Percentiles rank a stretch among this genome's conserved stretches.
phyloP scores from a whole-genome alignment of 2,329 filamentous ascomycete genomes.

The Fusarium burgessii region DNA sequence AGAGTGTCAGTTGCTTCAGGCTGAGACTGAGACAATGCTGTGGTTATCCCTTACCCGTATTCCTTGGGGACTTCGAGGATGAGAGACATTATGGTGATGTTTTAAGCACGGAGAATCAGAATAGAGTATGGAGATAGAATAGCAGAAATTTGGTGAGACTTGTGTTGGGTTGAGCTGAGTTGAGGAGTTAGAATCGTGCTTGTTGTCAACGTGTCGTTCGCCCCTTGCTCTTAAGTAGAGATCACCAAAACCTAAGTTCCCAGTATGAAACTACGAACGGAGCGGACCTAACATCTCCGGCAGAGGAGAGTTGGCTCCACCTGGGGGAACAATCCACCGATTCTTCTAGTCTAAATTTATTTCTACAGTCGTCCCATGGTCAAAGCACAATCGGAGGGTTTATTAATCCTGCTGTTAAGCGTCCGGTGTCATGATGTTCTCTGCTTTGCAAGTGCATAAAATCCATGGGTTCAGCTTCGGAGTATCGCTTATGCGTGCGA shows the following conservation, averaged over 20 bases:
- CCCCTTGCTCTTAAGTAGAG: conserved; percentile 28
- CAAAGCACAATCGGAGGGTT: conserved; percentile 1
- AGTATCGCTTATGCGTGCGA: conserved; percentile 5
- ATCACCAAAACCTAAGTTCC: background rate
- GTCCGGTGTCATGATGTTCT: background rate
- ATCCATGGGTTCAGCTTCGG: background rate
- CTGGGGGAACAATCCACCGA: conserved; percentile 13
- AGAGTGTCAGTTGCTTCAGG: conserved; percentile 4
- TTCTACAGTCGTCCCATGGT: background rate
- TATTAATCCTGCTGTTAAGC: background rate
- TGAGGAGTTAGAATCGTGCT: background rate
- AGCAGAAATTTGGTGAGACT: background rate
- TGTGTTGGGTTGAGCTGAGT: background rate
- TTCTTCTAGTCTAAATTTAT: background rate
- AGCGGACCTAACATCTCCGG: conserved; percentile 24
- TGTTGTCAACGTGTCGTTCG: conserved; percentile 14
- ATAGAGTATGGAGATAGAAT: background rate
- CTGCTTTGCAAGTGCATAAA: no score
- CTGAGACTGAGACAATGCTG: background rate
- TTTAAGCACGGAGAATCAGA: background rate
- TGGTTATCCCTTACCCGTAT: conserved; percentile 59
- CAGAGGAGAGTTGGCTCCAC: conserved; percentile 29
- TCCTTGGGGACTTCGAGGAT: conserved; percentile 60
- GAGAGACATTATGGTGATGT: conserved; percentile 55
- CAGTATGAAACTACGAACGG: conserved; percentile 21